These are phyloP conservation scores for Paraphaeosphaeria sporulosa DNA, from an alignment of 2,329 filamentous ascomycete species.

Conservation along the genomic window DNA sequence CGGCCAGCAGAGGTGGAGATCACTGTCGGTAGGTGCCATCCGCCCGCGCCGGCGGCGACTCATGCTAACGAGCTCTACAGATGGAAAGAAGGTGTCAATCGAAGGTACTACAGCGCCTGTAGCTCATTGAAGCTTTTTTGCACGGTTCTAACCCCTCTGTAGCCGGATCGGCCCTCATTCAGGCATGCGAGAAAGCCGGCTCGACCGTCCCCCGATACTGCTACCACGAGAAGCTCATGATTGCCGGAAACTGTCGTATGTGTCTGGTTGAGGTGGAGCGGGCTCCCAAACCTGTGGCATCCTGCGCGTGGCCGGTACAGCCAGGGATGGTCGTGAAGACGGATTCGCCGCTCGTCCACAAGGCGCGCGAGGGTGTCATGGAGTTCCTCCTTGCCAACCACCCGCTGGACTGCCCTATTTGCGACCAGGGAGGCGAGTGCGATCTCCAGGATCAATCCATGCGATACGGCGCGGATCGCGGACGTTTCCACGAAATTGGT, in stretches of 20 bases:
- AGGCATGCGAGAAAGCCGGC: conserved; percentile 98
- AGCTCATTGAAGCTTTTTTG: conserved; percentile 22
- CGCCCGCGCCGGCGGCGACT: conserved; percentile 23
- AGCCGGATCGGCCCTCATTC: conserved; percentile 97
- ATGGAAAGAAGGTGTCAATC: conserved; percentile 98
- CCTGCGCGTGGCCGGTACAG: conserved; percentile 98
- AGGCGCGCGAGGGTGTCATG: conserved; percentile 98
- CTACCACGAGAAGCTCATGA: conserved; percentile 99
- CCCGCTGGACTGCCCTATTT: conserved; percentile 94
- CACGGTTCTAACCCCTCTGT: conserved; percentile 44
- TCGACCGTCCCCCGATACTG: conserved; percentile 94
- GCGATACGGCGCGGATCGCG: conserved; percentile 95
- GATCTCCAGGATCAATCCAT: conserved; percentile 99
- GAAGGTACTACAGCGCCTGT: conserved; percentile 71
- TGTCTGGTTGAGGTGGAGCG: conserved; percentile 97
- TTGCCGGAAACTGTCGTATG: conserved; percentile 99
- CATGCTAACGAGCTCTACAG: conserved; percentile 59
- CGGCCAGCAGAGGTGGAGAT: conserved; percentile 93
- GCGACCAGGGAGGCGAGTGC: conserved; percentile 98
- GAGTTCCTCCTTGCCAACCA: conserved; percentile 97
- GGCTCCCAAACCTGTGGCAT: conserved; percentile 95
- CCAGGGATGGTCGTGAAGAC: conserved; percentile 99
- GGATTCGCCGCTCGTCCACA: conserved; percentile 93
- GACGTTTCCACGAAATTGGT: conserved; percentile 92
- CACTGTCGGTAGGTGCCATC: conserved; percentile 78